A percentile compares a stretch with the other conserved stretches of the same genome.
Conservation (phyloP, 768 basidiomycete genomes). For the Termitomyces eurrhizus region DNA sequence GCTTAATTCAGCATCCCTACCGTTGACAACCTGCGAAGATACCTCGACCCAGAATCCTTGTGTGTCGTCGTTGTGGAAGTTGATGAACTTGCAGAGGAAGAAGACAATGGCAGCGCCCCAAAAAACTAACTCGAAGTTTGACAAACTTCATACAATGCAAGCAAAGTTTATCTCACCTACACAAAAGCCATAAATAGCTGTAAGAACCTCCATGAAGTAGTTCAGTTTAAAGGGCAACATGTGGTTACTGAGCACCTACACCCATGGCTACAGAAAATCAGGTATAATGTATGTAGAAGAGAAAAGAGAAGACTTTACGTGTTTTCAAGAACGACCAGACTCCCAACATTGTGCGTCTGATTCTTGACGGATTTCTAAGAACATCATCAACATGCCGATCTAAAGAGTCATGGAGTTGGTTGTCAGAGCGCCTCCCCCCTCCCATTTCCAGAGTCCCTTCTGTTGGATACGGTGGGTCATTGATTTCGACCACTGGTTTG, state of each 20-base stretch:
- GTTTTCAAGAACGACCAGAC: constrained; percentile 85
- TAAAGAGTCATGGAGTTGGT: constrained; percentile 41
- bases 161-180: constrained; percentile 43
- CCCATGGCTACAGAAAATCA: constrained; percentile 51
- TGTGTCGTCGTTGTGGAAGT: constrained; percentile 60
- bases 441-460: constrained; percentile 27
- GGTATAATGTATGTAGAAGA: constrained; percentile 3
- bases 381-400: constrained; percentile 81
- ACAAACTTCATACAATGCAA: background rate
- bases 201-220: constrained; percentile 39
- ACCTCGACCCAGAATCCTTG: constrained; percentile 85
- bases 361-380: constrained; percentile 55
- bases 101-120: constrained; percentile 86
- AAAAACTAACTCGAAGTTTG: constrained; percentile 45
- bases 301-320: constrained; percentile 41
- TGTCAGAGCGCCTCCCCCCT: constrained; percentile 19
- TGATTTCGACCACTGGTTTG: constrained; percentile 62
- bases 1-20: constrained; percentile 28
- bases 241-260: constrained; percentile 32
- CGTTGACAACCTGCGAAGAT: constrained; percentile 72
- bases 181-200: constrained; percentile 74
- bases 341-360: constrained; percentile 58
- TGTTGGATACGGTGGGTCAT: constrained; percentile 32
- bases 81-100: constrained; percentile 65
- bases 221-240: background rate